Evolutionary conservation across 768 basidiomycete genomes (phyloP), one percentile per base, ranked within the genome.

Genomic region (Serpula lacrymans): DNA sequence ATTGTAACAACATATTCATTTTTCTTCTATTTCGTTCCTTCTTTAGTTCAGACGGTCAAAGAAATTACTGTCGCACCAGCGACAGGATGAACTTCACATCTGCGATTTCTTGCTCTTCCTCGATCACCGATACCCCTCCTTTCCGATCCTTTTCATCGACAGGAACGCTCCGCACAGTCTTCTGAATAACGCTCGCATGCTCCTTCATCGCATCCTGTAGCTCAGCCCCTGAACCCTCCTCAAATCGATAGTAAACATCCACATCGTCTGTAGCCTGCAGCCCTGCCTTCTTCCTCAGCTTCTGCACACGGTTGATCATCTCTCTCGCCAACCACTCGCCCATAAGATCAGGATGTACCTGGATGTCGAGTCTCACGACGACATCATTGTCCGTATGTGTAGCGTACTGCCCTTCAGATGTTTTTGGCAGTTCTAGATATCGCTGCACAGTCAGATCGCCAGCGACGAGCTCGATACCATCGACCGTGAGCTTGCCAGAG

Each of bases 241-340:
- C 82, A 59, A 95, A 88, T 43, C 65, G 64, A 67, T 93, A 93
- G 65, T 83, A 94, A 28, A 96, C 77, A 39, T 88, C 75, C 21
- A 97, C 82, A 57, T 96, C 90, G 58, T 99, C 96, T 6, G 92
- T 93, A 14, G 95, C 85, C 63, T 93, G 91, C 48, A 98, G 71
- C 11, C 93, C 92, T 1, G 92, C 93, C 64, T 93, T 91, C 70
- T 99, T 99, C 52, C 96, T 76, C 45, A 97, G 70, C 59, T 89
- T 91, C 69, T 99, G 96, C 30, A 97, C 84, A 39, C 94, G 84
- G 50, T 93, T 95, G 48, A 87, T 85, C 49, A 97, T 63, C 62
- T 95, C 90, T 32, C 96, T 79, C 33, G 89, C 84, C 18, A 93
- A 72, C 72, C 90, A 93, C 69, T 97, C 88, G 37, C 80, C 72